Evolutionary conservation across 768 basidiomycete genomes (phyloP).

Genomic region (Lactarius psammicola): DNA sequence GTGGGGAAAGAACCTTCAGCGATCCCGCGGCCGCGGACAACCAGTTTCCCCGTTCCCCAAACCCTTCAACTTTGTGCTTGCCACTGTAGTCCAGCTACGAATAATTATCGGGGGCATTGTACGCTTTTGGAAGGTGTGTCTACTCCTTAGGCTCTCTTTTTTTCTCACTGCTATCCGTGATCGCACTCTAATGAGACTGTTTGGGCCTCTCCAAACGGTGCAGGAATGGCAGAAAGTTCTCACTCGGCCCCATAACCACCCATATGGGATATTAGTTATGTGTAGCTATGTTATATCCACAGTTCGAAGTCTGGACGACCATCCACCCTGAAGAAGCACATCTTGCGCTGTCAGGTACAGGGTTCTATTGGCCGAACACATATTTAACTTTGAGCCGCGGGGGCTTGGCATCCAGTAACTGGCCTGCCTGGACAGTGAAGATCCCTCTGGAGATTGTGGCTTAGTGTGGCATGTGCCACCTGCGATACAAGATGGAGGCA

Average conservation of each 20-base stretch:
- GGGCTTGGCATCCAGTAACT: background rate
- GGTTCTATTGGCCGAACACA: background rate
- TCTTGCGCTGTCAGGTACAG: background rate
- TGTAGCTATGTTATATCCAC: too few species aligned
- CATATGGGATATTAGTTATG: background rate
- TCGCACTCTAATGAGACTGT: background rate
- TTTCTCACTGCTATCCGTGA: background rate
- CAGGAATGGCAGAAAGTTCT: background rate
- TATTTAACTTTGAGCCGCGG: conserved; percentile 11
- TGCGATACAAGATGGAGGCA: too few species aligned
- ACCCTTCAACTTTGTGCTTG: background rate
- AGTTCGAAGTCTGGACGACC: background rate
- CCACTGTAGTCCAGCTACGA: background rate
- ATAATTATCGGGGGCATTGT: conserved; percentile 1
- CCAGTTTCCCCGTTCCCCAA: background rate
- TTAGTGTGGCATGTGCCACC: background rate
- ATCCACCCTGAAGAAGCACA: background rate
- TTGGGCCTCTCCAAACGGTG: background rate
- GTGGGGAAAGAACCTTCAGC: background rate
- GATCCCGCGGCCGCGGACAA: background rate
- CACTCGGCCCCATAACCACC: background rate
- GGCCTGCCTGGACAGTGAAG: background rate
- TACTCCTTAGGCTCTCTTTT: background rate
- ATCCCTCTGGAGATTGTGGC: background rate
- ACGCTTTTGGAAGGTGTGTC: background rate